A percentile compares a stretch with the other conserved stretches of the same genome.
These are phyloP conservation scores for Ogataea sp. DNA, from an alignment of 805 yeast species.

Conservation along the genomic window DNA sequence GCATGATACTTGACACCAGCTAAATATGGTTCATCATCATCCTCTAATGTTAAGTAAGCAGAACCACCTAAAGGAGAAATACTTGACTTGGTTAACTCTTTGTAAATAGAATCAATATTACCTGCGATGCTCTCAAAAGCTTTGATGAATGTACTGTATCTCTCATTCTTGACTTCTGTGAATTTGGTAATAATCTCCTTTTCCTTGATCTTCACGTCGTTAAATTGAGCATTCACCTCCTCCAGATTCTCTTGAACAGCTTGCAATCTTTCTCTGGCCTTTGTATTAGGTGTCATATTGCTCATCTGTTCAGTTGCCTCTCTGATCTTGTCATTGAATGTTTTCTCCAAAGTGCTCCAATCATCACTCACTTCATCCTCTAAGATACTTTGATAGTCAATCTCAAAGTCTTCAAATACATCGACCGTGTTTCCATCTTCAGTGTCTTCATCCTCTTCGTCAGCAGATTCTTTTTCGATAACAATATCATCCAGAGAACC, in stretches of 20 bases:
- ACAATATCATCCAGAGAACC: slow-evolving; percentile 59
- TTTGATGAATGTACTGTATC: slow-evolving; percentile 56
- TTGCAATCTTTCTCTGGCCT: slow-evolving; percentile 67
- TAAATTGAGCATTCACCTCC: slow-evolving; percentile 58
- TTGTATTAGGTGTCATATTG: slow-evolving; percentile 67
- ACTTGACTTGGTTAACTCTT: slow-evolving; percentile 71
- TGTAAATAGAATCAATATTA: slow-evolving; percentile 68
- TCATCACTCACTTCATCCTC: slow-evolving; percentile 31
- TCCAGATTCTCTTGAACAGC: slow-evolving; percentile 57
- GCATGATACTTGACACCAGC: slow-evolving; percentile 86
- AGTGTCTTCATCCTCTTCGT: slow-evolving; percentile 22
- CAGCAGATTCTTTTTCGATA: slow-evolving; percentile 41
- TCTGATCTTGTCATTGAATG: slow-evolving; percentile 26
- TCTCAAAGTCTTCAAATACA: slow-evolving; percentile 23
- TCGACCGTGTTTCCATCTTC: no score
- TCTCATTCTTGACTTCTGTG: slow-evolving; percentile 45
- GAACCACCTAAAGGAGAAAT: slow-evolving; percentile 83
- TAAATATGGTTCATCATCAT: slow-evolving; percentile 81
- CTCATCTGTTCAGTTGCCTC: slow-evolving; percentile 29
- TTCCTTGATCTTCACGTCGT: slow-evolving; percentile 53
- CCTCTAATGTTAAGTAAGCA: slow-evolving; percentile 82
- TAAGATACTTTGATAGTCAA: slow-evolving; percentile 46
- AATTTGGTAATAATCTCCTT: slow-evolving; percentile 45
- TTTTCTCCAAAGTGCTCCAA: slow-evolving; percentile 12
- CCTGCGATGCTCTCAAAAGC: slow-evolving; percentile 74